Evolutionary conservation across 495 filamentous ascomycete species (phyloP), one percentile per base, ranked within the genome.

Genomic region (Platismatia glauca): DNA sequence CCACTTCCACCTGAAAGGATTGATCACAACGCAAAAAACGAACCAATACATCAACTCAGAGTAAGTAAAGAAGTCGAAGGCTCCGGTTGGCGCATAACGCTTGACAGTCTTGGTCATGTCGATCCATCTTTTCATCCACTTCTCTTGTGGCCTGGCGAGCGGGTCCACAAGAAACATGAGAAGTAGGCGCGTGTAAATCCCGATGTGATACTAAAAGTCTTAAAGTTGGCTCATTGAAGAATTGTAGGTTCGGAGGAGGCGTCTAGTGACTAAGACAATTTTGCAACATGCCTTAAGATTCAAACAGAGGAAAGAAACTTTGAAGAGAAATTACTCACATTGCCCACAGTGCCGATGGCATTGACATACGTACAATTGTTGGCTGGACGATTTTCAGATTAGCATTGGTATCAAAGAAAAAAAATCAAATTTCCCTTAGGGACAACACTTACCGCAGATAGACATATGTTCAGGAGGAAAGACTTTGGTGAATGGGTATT

Each of bases 1-100:
- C 79, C 79, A 82, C 67, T 82, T 82, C 90, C 90, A 95, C 55
- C 89, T 78, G 73, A 94, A 94, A 0, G 90, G 90, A 69, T 93
- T 94, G 68, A 94, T 80, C 3, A 81, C 75, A 46, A 93, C 80
- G 53, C 84, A 85, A 69, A 93, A 94, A 0, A 84, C 73, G 67
- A 91, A 93, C 90, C 90, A 95, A 76, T 89, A 94, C 15, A 90
- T 68, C 57, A 95, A 74, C 71, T 95, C 89, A 1, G 85, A 78
- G 67, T 95, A 94, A 0, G 90, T 94, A 71, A 94, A 93, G 76
- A 95, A 92, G 67, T 92, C 88, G 69, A 92, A 91, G 0, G 88
- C 86, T 3, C 80, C 81, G 0, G 85, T 86, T 0, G 90, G 89
- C 0, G 86, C 81, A 27, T 79, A 74, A 7, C 67, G 67, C 74